A percentile compares a stretch with the other conserved stretches of the same genome.
Evolutionary conservation across 352 stramenopile genomes (phyloP).

Genomic region (Globisporangium middletonii): DNA sequence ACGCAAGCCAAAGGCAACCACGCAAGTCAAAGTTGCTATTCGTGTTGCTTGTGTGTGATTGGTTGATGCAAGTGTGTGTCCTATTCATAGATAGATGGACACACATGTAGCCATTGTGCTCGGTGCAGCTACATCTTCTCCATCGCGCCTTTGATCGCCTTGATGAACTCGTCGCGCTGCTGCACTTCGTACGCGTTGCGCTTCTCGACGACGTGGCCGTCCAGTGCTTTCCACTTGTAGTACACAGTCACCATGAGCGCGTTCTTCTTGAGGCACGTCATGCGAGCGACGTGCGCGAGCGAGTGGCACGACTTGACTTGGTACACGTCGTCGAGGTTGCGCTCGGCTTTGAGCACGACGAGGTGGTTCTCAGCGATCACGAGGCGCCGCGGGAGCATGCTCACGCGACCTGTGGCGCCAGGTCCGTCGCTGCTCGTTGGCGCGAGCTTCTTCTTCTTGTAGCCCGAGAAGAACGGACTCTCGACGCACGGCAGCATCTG

Average conservation of each 20-base stretch:
- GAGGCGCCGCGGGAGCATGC: slow-evolving; percentile 51
- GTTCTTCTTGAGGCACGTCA: slow-evolving; percentile 89
- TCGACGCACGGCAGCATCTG: slow-evolving; percentile 67
- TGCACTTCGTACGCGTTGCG: slow-evolving; percentile 83
- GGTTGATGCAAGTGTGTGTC: no score
- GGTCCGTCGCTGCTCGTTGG: slow-evolving; percentile 3
- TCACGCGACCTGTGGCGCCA: slow-evolving; percentile 11
- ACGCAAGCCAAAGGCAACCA: no score
- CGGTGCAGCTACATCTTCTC: slow-evolving; percentile 50
- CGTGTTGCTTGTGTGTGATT: no score
- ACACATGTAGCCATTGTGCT: no score
- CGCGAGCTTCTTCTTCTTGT: slow-evolving; percentile 70
- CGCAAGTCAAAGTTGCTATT: no score
- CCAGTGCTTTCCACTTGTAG: slow-evolving; percentile 66
- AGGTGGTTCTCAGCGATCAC: slow-evolving; percentile 71
- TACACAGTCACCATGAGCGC: slow-evolving; percentile 84
- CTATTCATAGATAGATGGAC: no score
- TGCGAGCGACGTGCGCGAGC: slow-evolving; percentile 64
- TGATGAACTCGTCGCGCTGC: slow-evolving; percentile 85
- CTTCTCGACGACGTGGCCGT: slow-evolving; percentile 40
- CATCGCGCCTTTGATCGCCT: slow-evolving; percentile 74
- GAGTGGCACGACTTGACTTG: slow-evolving; percentile 72
- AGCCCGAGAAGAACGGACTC: slow-evolving; percentile 77
- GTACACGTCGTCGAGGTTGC: slow-evolving; percentile 68
- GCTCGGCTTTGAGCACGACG: slow-evolving; percentile 71